Evolutionary conservation across 306 rosid species (phyloP).

Genomic region (Citrullus colocynthis): DNA sequence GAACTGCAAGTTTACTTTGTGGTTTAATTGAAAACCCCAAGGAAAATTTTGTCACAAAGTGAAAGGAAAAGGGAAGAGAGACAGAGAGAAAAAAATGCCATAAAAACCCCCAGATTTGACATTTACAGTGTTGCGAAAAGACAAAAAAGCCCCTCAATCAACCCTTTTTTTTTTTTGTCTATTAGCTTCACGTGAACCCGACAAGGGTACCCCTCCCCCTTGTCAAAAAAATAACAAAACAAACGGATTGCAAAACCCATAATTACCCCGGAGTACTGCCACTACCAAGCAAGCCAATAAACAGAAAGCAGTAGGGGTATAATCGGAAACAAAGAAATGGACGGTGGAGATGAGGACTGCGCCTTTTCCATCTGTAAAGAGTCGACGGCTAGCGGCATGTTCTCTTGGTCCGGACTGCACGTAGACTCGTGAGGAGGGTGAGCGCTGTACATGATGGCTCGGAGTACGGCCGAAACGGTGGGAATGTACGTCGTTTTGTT

Average conservation of each 20-base stretch:
- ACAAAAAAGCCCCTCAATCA: neutral
- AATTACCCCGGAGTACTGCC: neutral
- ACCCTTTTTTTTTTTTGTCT: neutral
- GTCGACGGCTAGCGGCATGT: slow-evolving; percentile 98
- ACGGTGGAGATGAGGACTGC: slow-evolving; percentile 19
- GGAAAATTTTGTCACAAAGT: neutral
- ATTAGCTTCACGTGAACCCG: slow-evolving; percentile 4
- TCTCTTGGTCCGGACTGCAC: slow-evolving; percentile 96
- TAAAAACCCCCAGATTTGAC: neutral
- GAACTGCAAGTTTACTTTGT: neutral
- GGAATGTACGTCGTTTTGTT: slow-evolving; percentile 93
- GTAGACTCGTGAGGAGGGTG: slow-evolving; percentile 62
- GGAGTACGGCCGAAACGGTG: slow-evolving; percentile 87
- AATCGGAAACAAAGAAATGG: slow-evolving; percentile 12
- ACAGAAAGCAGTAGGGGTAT: slow-evolving; percentile 32
- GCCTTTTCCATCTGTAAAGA: slow-evolving; percentile 61
- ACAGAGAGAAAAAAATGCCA: neutral
- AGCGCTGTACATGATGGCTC: slow-evolving; percentile 90
- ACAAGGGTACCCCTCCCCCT: neutral
- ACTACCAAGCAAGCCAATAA: slow-evolving; percentile 17
- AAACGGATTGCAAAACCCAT: slow-evolving; percentile 1
- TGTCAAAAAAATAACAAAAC: neutral
- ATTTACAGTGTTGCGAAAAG: slow-evolving; percentile 7
- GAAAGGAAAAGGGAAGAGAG: neutral
- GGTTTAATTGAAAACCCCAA: neutral